These are phyloP conservation scores for Allantophomopsis cytisporea DNA, from an alignment of 2,329 filamentous ascomycete genomes.

Conservation along the genomic window DNA sequence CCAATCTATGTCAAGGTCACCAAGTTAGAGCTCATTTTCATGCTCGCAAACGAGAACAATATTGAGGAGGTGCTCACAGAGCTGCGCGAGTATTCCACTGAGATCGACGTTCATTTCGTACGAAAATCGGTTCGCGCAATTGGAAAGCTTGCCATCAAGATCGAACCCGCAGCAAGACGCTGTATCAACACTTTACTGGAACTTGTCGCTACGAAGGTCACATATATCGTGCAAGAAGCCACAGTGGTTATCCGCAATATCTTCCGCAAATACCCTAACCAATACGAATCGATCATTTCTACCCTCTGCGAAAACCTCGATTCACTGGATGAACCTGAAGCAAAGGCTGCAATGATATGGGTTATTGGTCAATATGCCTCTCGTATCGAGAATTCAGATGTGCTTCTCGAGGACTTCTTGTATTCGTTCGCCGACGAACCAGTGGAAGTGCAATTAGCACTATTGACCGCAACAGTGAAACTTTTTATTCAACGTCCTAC, in stretches of 20 bases:
- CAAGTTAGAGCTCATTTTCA: slow-evolving; percentile 96
- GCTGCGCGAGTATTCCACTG: slow-evolving; percentile 88
- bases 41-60: slow-evolving; percentile 91
- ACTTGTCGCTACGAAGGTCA: slow-evolving; percentile 92
- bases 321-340: slow-evolving; percentile 91
- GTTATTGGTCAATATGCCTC: slow-evolving; percentile 97
- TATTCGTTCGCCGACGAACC: slow-evolving; percentile 90
- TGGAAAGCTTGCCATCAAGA: slow-evolving; percentile 96
- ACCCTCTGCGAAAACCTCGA: slow-evolving; percentile 94
- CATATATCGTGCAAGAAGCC: slow-evolving; percentile 97
- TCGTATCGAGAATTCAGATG: slow-evolving; percentile 93
- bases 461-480: slow-evolving; percentile 93
- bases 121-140: slow-evolving; percentile 96
- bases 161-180: slow-evolving; percentile 78
- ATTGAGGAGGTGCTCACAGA: slow-evolving; percentile 93
- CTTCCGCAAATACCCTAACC: slow-evolving; percentile 97
- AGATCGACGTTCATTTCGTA: slow-evolving; percentile 98
- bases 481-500: slow-evolving; percentile 95
- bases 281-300: slow-evolving; percentile 95
- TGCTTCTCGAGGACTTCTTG: slow-evolving; percentile 85
- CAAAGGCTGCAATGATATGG: slow-evolving; percentile 98
- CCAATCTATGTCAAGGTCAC: slow-evolving; percentile 99
- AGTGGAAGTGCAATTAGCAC: slow-evolving; percentile 85
- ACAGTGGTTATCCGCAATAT: slow-evolving; percentile 98
- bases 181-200: slow-evolving; percentile 92